Evolutionary conservation across 345 rosid species (phyloP), one percentile per base, ranked within the genome.

Genomic region (Moricandia moricandioides): DNA sequence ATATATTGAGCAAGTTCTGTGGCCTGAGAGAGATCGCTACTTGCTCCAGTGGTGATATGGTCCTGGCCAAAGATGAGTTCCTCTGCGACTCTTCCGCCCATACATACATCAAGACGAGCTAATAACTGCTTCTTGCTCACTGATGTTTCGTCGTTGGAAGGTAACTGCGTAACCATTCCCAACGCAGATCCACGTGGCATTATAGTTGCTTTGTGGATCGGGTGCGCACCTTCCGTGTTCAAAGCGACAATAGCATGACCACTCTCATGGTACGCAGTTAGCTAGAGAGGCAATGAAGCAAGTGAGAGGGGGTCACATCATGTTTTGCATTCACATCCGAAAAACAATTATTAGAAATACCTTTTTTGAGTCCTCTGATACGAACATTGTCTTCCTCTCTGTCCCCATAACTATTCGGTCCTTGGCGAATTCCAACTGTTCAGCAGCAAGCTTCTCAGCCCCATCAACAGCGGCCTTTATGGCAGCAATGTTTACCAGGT

Each of bases 51-150:
- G 40, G 99, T 95, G 75, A 95, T 70, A 67, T 87, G 78, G 80
- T 95, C 99, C 67, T 63, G 85, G 49, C 99, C 99, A 80, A 95
- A 95, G 67, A 92, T 87, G 71, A 95, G 96, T 83, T 95, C 99
- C 81, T 95, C 99, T 3, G 99, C 99, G 52, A 87, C 99, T 86
- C 99, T 88, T 81, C 99, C 99, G 61, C 99, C 98, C 98, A 95
- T 95, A 71, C 99, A 95, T 72, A 95, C 97, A 86, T 95, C 99
- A 39, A 95, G 91, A 54, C 97, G 93, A 34, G 99, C 99, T 82
- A 95, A 85, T 65, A 95, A 78, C 81, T 95, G 98, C 81, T 86
- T 92, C 84, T 90, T 92, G 88, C 99, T 95, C 64, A 95, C 74
- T 62, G 98, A 92, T 47, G 98, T 95, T 82, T 95, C 99, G 68